These are phyloP conservation scores for Chaetomium olivaceum DNA, from an alignment of 2,329 filamentous ascomycete species.

Conservation along the genomic window DNA sequence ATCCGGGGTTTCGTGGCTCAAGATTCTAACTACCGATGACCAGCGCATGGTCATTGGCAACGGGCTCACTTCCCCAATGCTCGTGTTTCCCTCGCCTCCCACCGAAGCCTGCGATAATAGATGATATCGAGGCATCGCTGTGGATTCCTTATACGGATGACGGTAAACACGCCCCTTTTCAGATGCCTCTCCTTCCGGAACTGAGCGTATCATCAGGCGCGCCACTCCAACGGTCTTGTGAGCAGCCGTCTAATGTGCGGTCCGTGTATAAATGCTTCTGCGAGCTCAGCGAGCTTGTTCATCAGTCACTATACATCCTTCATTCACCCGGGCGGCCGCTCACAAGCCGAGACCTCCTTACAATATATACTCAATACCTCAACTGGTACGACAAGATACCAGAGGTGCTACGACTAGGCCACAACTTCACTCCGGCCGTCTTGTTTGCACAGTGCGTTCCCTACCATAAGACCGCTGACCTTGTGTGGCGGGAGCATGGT, in stretches of 20 bases:
- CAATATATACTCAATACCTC: conserved; percentile 67
- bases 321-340: conserved; percentile 68
- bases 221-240: conserved; percentile 55
- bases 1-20: not conserved
- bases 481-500: not conserved
- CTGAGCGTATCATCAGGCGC: conserved; percentile 44
- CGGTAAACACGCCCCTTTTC: conserved; percentile 42
- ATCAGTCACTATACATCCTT: conserved; percentile 70
- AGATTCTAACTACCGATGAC: conserved; percentile 30
- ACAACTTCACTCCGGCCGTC: conserved; percentile 72
- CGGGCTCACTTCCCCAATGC: conserved; percentile 61
- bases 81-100: conserved; percentile 58
- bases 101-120: conserved; percentile 61
- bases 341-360: conserved; percentile 63
- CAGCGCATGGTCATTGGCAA: conserved; percentile 66
- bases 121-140: conserved; percentile 59
- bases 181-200: not conserved
- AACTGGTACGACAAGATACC: conserved; percentile 72
- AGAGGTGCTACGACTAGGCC: conserved; percentile 61
- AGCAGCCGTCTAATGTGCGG: conserved; percentile 67
- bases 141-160: conserved; percentile 62
- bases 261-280: conserved; percentile 69
- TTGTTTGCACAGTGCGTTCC: conserved; percentile 69
- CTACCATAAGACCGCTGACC: not conserved
- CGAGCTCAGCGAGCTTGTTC: conserved; percentile 71